These are phyloP conservation scores for Aurifilum marmelostoma DNA, from an alignment of 2,329 filamentous ascomycete genomes.

Conservation along the genomic window DNA sequence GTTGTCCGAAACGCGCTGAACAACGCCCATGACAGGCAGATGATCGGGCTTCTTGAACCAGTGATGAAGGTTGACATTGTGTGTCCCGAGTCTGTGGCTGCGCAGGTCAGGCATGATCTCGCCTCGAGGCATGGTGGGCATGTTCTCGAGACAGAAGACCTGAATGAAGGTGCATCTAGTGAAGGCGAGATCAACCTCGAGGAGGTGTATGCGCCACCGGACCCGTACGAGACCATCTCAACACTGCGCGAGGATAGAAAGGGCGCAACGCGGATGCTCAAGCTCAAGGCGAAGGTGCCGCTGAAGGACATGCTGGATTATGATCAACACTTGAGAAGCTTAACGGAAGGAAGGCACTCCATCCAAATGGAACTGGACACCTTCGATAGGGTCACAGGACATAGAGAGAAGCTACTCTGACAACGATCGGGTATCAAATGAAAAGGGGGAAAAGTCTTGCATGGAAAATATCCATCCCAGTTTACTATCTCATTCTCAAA, in stretches of 20 bases:
- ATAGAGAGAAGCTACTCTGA: conserved; percentile 55
- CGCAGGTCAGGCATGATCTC: conserved; percentile 81
- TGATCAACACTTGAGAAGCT: conserved; percentile 81
- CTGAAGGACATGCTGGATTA: conserved; percentile 98
- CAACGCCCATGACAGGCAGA: conserved; percentile 56
- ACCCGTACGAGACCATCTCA: conserved; percentile 71
- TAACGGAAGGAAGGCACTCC: conserved; percentile 79
- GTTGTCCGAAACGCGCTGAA: conserved; percentile 73
- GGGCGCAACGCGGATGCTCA: conserved; percentile 53
- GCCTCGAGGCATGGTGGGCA: conserved; percentile 75
- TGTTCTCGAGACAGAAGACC: conserved; percentile 69
- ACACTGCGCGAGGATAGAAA: conserved; percentile 57
- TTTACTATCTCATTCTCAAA: too few relatives aligned
- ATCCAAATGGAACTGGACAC: conserved; percentile 63
- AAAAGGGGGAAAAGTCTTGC: background rate
- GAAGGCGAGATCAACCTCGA: conserved; percentile 63
- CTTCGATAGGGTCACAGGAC: conserved; percentile 58
- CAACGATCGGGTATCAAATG: background rate
- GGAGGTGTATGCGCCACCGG: conserved; percentile 83
- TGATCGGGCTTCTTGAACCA: conserved; percentile 80
- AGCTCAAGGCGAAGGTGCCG: conserved; percentile 85
- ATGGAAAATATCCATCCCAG: background rate
- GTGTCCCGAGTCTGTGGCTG: conserved; percentile 80
- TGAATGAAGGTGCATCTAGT: conserved; percentile 42
- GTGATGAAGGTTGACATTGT: conserved; percentile 90